Percentiles rank a stretch among this genome's conserved stretches.
Conservation (phyloP, 2,329 filamentous ascomycete genomes). For the Apiospora saccharicola region DNA sequence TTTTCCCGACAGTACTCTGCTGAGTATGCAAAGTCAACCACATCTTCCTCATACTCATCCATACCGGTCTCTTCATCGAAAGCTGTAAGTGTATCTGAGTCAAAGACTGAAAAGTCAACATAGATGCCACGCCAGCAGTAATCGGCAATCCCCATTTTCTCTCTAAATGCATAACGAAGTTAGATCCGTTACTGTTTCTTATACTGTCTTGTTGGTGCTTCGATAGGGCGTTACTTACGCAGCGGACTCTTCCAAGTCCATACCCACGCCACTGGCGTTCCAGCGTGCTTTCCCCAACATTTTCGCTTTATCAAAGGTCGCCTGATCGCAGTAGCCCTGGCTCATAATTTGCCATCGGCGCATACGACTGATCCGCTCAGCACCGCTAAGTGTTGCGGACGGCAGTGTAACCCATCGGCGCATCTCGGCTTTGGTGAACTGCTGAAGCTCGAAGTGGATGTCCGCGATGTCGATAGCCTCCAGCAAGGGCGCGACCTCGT, state of each 20-base stretch:
- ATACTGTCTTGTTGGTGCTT: too few relatives aligned
- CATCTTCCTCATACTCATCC: not conserved
- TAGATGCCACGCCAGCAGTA: not conserved
- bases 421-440: not conserved
- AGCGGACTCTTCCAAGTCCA: not conserved
- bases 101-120: not conserved
- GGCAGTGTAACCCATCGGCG: constrained; percentile 2
- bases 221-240: not conserved
- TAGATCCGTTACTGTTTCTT: not conserved
- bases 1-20: not conserved
- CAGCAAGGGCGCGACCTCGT: not conserved
- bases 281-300: not conserved
- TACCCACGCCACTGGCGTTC: not conserved
- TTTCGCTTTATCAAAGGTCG: not conserved
- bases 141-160: not conserved
- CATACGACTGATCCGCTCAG: not conserved
- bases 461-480: not conserved
- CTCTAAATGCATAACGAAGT: not conserved
- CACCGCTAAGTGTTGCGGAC: not conserved
- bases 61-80: not conserved
- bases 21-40: not conserved
- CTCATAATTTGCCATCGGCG: not conserved
- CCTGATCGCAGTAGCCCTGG: not conserved
- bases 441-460: not conserved
- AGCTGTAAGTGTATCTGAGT: not conserved